phyloP scores from a whole-genome alignment of 208 protist species.

The Porcisia deanei region DNA sequence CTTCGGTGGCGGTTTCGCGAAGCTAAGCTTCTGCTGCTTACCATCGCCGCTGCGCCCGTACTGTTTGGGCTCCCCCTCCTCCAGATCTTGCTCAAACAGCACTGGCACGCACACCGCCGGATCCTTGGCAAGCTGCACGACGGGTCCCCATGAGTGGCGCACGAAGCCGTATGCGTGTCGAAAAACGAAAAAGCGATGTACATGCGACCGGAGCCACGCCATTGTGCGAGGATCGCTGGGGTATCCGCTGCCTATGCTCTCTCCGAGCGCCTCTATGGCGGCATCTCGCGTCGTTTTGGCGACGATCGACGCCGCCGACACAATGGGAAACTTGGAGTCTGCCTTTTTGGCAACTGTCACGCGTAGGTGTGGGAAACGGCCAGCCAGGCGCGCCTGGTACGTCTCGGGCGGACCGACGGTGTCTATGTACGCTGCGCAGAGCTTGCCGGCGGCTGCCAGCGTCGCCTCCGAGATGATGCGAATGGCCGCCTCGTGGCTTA shows the following conservation, averaged over 20 bases:
- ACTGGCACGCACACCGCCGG: conserved; percentile 54
- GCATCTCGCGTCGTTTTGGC: conserved; percentile 90
- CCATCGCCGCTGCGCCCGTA: conserved; percentile 26
- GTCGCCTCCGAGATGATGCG: conserved; percentile 77
- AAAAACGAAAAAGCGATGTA: conserved; percentile 83
- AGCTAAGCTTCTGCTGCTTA: conserved; percentile 54
- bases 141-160: conserved; percentile 81
- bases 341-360: conserved; percentile 91
- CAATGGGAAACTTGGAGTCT: conserved; percentile 91
- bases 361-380: conserved; percentile 86
- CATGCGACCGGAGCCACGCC: conserved; percentile 63
- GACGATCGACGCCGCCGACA: conserved; percentile 92
- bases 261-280: conserved; percentile 40
- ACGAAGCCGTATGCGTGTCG: conserved; percentile 51
- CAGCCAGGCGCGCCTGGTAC: conserved; percentile 75
- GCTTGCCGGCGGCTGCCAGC: conserved; percentile 64
- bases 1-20: conserved; percentile 60
- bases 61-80: conserved; percentile 33
- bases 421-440: conserved; percentile 93
- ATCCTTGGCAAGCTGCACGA: conserved; percentile 56
- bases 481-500: conserved; percentile 89
- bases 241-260: conserved; percentile 81
- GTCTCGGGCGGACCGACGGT: conserved; percentile 88
- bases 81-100: conserved; percentile 65
- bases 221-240: conserved; percentile 77